Evolutionary conservation across 2,329 filamentous ascomycete genomes (phyloP), one percentile per base, ranked within the genome.

Genomic region (Colletotrichum sp.): DNA sequence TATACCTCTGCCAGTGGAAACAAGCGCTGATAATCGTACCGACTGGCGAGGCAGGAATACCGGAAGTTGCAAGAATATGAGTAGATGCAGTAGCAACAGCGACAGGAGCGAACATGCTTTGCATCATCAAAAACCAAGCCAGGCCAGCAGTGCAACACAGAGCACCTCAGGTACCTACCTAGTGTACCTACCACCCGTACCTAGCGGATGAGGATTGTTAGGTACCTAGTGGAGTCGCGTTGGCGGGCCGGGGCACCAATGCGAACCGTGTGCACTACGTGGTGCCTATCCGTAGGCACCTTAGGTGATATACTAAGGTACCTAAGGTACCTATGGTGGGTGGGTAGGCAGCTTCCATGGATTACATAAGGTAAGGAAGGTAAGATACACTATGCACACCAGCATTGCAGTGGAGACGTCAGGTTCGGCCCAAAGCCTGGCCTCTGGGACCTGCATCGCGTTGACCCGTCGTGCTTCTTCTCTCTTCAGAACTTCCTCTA

Each of bases 231-330:
- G 16, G 36, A 69, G 64, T 60, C 59, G 64, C 44, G 69, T 59
- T 75, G 55, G 63, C 32, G 36, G 63, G 63, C 25, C 30, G 39
- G 52, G 68, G 55, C 60, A 30, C 66, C 68, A 75, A n/a, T 36
- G 44, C 44, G 64, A 74, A 70, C 74, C 59, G 71, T 76, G 74
- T 76, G 69, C 71, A 44, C 36, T 36, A 27, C 48, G 36, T 39
- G 36, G 36, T 39, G 36, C 36, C 36, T 39, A 36, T 16, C 34
- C 34, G 15, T 36, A 39, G 36, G 36, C 16, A 39, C 36, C 36
- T 39, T 16, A 39, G 36, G 36, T 16, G 36, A 39, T 39, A 36
- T 36, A 36, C 34, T 36, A n/a, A n/a, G n/a, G n/a, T n/a, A 34
- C 5, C 6, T 34, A 6, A n/a, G 39, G 39, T 48, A n/a, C n/a